A percentile compares a stretch with the other conserved stretches of the same genome.
Evolutionary conservation across 345 rosid genomes (phyloP).

Genomic region (Melaleuca quinquenervia): DNA sequence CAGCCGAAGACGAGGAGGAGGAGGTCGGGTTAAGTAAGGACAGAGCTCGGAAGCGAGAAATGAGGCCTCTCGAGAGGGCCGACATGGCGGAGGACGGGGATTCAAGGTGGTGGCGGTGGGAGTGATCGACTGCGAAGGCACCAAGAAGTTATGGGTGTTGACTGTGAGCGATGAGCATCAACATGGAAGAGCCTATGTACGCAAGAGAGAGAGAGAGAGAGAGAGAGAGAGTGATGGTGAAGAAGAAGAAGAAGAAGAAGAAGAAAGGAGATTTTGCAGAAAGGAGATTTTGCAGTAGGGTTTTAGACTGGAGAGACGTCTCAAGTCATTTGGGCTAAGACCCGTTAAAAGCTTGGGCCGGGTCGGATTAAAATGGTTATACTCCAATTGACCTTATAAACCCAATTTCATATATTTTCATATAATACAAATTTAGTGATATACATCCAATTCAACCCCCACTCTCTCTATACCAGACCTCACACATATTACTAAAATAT

Average conservation of each 20-base stretch:
- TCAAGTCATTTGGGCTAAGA: background rate
- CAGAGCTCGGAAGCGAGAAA: constrained; percentile 42
- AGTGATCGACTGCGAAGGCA: background rate
- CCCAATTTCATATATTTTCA: too few species aligned
- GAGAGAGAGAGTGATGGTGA: background rate
- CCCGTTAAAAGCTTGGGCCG: too few species aligned
- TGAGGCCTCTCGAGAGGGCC: constrained; percentile 59
- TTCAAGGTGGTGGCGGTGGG: background rate
- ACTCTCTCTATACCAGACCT: too few species aligned
- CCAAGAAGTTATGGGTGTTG: background rate
- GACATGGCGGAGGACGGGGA: constrained; percentile 21
- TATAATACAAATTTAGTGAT: too few species aligned
- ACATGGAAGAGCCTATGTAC: background rate
- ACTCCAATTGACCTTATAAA: too few species aligned
- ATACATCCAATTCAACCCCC: too few species aligned
- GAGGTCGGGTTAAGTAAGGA: constrained; percentile 8
- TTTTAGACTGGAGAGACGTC: background rate
- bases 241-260: background rate
- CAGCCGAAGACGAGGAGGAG: constrained; percentile 1
- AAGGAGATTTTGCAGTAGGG: background rate
- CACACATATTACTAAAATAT: too few species aligned
- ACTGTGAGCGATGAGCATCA: background rate
- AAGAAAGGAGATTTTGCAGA: background rate
- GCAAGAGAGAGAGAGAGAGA: background rate
- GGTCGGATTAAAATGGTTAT: too few species aligned